These are phyloP conservation scores for Solanum sitiens DNA, from an alignment of 257 asterid genomes.

Conservation along the genomic window DNA sequence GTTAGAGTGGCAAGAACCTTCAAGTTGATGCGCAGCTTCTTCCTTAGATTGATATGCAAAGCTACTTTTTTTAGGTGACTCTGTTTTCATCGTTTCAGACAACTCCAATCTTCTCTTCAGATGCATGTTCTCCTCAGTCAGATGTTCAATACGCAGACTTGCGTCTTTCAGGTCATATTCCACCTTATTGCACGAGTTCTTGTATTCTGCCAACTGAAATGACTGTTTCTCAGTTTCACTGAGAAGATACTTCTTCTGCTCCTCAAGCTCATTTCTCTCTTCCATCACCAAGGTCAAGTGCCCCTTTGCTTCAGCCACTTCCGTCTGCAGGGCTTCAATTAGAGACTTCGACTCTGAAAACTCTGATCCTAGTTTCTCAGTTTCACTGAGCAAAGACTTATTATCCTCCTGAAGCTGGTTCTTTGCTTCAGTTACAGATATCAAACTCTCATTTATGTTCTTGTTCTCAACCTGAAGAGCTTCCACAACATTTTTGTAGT, in stretches of 20 bases:
- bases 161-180: constrained; percentile 49
- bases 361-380: constrained; percentile 41
- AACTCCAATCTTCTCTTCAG: constrained; percentile 42
- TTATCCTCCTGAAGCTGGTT: constrained; percentile 43
- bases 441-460: constrained; percentile 24
- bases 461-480: constrained; percentile 42
- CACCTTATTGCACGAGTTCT: constrained; percentile 27
- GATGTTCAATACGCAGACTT: constrained; percentile 29
- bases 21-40: constrained; percentile 21
- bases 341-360: constrained; percentile 26
- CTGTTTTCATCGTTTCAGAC: constrained; percentile 29
- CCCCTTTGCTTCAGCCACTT: constrained; percentile 33
- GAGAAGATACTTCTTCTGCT: constrained; percentile 32
- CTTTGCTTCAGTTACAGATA: constrained; percentile 41
- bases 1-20: background rate
- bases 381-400: constrained; percentile 24
- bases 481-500: constrained; percentile 35
- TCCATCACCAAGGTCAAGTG: constrained; percentile 27
- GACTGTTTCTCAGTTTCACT: constrained; percentile 41
- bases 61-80: constrained; percentile 14
- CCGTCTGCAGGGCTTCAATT: constrained; percentile 43
- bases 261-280: constrained; percentile 43
- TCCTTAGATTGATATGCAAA: constrained; percentile 19
- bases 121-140: constrained; percentile 41
- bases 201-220: constrained; percentile 31